phyloP scores from a whole-genome alignment of 164 flowering plant genomes.

The Warburgia ugandensis region DNA sequence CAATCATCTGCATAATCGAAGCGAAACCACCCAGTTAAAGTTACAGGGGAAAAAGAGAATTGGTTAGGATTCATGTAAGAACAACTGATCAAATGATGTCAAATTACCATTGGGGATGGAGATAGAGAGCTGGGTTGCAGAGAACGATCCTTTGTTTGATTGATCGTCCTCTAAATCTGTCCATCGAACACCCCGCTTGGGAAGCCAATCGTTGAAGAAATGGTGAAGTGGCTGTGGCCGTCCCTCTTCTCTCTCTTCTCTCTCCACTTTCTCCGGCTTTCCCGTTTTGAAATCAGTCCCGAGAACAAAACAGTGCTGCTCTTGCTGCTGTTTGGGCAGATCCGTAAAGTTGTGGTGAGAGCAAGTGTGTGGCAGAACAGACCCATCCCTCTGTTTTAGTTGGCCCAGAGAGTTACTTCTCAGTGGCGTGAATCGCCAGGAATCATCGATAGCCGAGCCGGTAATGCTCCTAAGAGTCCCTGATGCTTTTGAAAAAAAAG shows the following conservation, averaged over 20 bases:
- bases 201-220: slow-evolving; percentile 37
- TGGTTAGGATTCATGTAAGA: not conserved
- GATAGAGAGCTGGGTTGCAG: slow-evolving; percentile 29
- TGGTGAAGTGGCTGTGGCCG: slow-evolving; percentile 30
- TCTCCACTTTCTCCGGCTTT: slow-evolving; percentile 11
- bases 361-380: slow-evolving; percentile 5
- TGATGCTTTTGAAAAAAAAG: slow-evolving; percentile 28
- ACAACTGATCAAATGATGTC: not conserved
- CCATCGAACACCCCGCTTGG: slow-evolving; percentile 28
- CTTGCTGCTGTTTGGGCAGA: slow-evolving; percentile 7
- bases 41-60: too few relatives aligned
- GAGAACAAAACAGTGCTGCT: slow-evolving; percentile 34
- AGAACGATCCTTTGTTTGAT: slow-evolving; percentile 10
- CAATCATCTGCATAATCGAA: not conserved
- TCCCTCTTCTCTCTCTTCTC: slow-evolving; percentile 24
- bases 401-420: slow-evolving; percentile 14
- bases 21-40: not conserved
- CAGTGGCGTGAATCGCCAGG: slow-evolving; percentile 14
- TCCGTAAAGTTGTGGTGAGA: slow-evolving; percentile 10
- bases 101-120: slow-evolving; percentile 16
- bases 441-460: slow-evolving; percentile 9
- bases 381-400: slow-evolving; percentile 3
- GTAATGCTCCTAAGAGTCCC: slow-evolving; percentile 12
- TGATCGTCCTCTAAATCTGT: slow-evolving; percentile 16
- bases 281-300: slow-evolving; percentile 33